Evolutionary conservation across 495 filamentous ascomycete species (phyloP).

Genomic region (Aspergillus egyptiacus): DNA sequence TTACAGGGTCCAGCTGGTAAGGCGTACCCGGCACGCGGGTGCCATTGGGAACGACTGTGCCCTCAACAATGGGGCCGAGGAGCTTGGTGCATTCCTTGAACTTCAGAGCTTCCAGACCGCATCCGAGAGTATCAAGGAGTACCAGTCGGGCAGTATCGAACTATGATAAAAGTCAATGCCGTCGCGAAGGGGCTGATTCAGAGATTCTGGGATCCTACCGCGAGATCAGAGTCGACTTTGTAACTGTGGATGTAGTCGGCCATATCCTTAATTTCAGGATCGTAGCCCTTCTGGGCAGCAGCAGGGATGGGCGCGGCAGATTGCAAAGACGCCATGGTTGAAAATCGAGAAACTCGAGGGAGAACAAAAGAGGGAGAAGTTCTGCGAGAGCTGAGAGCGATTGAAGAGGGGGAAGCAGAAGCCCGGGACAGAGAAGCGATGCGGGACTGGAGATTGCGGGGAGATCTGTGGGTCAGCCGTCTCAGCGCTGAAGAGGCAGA

Average conservation of each 20-base stretch:
- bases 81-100: slow-evolving; percentile 96
- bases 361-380: slow-evolving; percentile 18
- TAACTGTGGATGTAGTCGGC: slow-evolving; percentile 90
- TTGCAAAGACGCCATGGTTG: slow-evolving; percentile 44
- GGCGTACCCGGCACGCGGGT: slow-evolving; percentile 86
- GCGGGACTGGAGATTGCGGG: slow-evolving; percentile 44
- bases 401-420: slow-evolving; percentile 23
- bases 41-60: slow-evolving; percentile 89
- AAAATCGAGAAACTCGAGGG: slow-evolving; percentile 33
- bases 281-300: slow-evolving; percentile 54
- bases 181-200: not conserved
- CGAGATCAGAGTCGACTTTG: slow-evolving; percentile 82
- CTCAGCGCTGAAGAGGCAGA: slow-evolving; percentile 36
- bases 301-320: slow-evolving; percentile 32
- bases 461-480: slow-evolving; percentile 45
- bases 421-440: slow-evolving; percentile 33
- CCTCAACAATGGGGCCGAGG: slow-evolving; percentile 86
- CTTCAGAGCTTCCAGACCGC: slow-evolving; percentile 88
- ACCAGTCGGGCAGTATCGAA: slow-evolving; percentile 88
- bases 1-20: slow-evolving; percentile 91
- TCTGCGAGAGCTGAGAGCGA: slow-evolving; percentile 16
- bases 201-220: slow-evolving; percentile 52
- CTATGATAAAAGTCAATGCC: slow-evolving; percentile 37
- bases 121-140: slow-evolving; percentile 92
- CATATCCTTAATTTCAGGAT: slow-evolving; percentile 91